Conservation (phyloP, 1,284 basidiomycete genomes). For the Ganoderma lucidum region DNA sequence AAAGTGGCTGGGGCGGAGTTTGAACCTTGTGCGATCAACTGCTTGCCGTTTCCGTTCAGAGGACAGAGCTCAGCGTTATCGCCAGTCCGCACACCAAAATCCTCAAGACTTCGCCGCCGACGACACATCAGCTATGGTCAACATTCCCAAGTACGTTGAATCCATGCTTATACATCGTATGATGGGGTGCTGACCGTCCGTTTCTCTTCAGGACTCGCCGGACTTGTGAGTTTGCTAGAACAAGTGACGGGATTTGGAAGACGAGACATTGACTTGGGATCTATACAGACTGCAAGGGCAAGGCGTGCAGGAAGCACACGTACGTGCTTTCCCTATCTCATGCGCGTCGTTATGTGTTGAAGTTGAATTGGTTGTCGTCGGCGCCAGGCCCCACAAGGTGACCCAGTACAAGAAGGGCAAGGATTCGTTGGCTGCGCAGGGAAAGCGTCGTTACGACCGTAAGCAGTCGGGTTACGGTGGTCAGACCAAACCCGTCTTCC, state of each 20-base stretch:
- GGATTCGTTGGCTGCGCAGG: constrained; percentile 95
- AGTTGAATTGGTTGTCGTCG: background rate
- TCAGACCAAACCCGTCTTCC: constrained; percentile 99
- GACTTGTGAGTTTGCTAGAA: constrained; percentile 70
- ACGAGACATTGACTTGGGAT: constrained; percentile 31
- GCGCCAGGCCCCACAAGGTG: constrained; percentile 89
- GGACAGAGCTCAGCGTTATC: constrained; percentile 33
- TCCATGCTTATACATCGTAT: constrained; percentile 10
- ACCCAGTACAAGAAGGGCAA: constrained; percentile 99
- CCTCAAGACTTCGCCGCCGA: constrained; percentile 39
- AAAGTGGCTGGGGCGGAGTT: constrained; percentile 37
- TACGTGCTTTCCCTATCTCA: constrained; percentile 50
- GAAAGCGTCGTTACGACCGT: constrained; percentile 99
- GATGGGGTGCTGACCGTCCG: constrained; percentile 33
- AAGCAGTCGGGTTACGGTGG: constrained; percentile 99
- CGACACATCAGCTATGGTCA: constrained; percentile 76
- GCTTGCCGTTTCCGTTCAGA: constrained; percentile 37
- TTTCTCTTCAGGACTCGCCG: constrained; percentile 73
- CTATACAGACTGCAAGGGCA: constrained; percentile 92
- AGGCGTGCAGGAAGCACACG: constrained; percentile 99
- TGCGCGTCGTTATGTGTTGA: background rate
- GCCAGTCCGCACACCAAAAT: constrained; percentile 35
- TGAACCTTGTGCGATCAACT: constrained; percentile 40
- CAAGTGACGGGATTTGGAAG: background rate
- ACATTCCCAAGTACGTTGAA: constrained; percentile 84